phyloP scores from a whole-genome alignment of 2,329 filamentous ascomycete species.

The Sporothrix curviconia region DNA sequence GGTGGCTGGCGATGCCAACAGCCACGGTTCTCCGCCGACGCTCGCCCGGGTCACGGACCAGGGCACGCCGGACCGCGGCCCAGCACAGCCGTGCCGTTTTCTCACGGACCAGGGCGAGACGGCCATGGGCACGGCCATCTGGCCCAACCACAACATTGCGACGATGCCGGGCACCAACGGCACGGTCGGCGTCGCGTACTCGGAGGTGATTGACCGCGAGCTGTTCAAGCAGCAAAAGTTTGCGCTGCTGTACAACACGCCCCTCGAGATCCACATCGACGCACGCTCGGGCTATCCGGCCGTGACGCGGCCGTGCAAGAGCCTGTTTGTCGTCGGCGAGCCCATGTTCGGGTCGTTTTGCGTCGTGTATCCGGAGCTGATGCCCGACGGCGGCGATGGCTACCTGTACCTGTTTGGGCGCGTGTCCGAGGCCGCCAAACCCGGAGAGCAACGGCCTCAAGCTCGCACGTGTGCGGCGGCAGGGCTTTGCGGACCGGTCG shows the following conservation, averaged over 20 bases:
- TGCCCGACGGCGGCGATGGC: not conserved
- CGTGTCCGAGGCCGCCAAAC: constrained; percentile 12
- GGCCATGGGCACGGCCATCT: constrained; percentile 7
- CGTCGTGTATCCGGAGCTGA: not conserved
- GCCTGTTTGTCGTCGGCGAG: constrained; percentile 14
- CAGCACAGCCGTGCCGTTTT: constrained; percentile 13
- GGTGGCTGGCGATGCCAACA: not conserved
- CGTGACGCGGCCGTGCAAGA: constrained; percentile 10
- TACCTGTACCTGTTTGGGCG: constrained; percentile 20
- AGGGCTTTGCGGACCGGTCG: constrained; percentile 9
- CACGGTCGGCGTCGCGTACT: constrained; percentile 11
- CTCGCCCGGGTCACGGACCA: constrained; percentile 12
- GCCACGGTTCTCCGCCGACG: not conserved
- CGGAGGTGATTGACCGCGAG: constrained; percentile 18
- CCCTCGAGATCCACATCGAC: constrained; percentile 14
- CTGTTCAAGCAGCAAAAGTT: constrained; percentile 11
- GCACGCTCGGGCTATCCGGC: not conserved
- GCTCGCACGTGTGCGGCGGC: constrained; percentile 16
- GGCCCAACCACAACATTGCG: constrained; percentile 20
- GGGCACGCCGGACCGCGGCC: constrained; percentile 3
- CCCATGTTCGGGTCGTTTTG: constrained; percentile 18
- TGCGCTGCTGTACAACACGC: constrained; percentile 18
- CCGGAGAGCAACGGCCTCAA: constrained; percentile 19
- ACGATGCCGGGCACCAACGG: not conserved
- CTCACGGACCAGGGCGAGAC: constrained; percentile 10